phyloP scores from a whole-genome alignment of 2,329 filamentous ascomycete species.

The Bipolaris oryzae region DNA sequence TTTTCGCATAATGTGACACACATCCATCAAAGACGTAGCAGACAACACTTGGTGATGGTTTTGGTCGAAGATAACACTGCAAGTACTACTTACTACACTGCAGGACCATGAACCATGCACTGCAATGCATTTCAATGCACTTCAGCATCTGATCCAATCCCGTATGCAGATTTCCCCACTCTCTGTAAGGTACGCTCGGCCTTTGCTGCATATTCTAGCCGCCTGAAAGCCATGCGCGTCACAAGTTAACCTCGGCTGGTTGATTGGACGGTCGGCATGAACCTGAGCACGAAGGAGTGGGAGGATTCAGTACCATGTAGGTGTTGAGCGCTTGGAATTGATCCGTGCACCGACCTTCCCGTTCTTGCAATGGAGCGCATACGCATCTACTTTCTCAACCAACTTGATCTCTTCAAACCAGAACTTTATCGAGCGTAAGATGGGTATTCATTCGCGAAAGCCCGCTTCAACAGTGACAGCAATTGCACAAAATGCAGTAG shows the following conservation, averaged over 20 bases:
- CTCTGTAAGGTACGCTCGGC: background rate
- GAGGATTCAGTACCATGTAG: background rate
- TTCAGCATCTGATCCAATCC: background rate
- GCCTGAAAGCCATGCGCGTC: background rate
- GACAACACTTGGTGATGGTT: background rate
- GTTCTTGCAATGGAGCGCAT: background rate
- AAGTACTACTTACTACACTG: background rate
- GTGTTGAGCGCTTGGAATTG: background rate
- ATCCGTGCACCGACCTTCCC: slow-evolving; percentile 4
- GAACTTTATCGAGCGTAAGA: background rate
- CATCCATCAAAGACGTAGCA: background rate
- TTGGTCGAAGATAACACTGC: background rate
- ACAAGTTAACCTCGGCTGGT: background rate
- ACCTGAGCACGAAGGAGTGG: background rate
- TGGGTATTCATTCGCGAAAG: background rate
- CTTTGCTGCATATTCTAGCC: background rate
- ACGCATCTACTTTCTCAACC: background rate
- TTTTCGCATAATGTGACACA: background rate
- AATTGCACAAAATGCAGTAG: background rate
- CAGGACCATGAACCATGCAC: background rate
- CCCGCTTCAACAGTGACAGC: background rate
- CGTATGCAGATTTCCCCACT: background rate
- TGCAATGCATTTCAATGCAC: background rate
- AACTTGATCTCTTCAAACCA: background rate
- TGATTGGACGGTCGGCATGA: background rate